Conservation (phyloP, 1,284 basidiomycete genomes). For the Termitomyces sp. region DNA sequence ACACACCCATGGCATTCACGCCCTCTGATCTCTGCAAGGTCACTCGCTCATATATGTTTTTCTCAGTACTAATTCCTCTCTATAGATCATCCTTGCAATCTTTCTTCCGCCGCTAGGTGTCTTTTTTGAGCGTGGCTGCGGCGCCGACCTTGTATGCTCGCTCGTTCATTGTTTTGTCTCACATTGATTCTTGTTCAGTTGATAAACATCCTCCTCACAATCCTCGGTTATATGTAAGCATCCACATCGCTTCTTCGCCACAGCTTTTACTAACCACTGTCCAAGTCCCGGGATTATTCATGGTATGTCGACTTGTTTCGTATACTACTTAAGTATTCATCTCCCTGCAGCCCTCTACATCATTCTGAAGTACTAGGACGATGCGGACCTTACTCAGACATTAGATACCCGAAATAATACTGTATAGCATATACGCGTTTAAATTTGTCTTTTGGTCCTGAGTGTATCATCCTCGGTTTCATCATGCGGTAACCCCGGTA, state of each 20-base stretch:
- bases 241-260: conserved; percentile 10
- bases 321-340: neutral
- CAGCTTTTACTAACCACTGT: conserved; percentile 2
- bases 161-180: conserved; percentile 1
- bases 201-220: conserved; percentile 69
- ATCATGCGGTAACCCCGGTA: conserved; percentile 21
- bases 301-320: conserved; percentile 33
- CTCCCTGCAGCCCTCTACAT: conserved; percentile 59
- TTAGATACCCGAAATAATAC: conserved; percentile 14
- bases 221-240: conserved; percentile 64
- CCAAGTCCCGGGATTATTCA: conserved; percentile 71
- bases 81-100: conserved; percentile 57
- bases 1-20: conserved; percentile 60
- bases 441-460: no score
- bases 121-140: conserved; percentile 74
- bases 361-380: conserved; percentile 49
- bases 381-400: neutral
- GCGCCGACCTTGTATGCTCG: conserved; percentile 53
- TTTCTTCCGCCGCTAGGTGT: conserved; percentile 76
- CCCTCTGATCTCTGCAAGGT: conserved; percentile 74
- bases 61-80: conserved; percentile 3
- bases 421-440: no score
- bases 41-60: conserved; percentile 11
- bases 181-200: conserved; percentile 30
- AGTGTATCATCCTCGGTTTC: no score